These are phyloP conservation scores for Thozetella sp. DNA, from an alignment of 495 filamentous ascomycete genomes.

Conservation along the genomic window DNA sequence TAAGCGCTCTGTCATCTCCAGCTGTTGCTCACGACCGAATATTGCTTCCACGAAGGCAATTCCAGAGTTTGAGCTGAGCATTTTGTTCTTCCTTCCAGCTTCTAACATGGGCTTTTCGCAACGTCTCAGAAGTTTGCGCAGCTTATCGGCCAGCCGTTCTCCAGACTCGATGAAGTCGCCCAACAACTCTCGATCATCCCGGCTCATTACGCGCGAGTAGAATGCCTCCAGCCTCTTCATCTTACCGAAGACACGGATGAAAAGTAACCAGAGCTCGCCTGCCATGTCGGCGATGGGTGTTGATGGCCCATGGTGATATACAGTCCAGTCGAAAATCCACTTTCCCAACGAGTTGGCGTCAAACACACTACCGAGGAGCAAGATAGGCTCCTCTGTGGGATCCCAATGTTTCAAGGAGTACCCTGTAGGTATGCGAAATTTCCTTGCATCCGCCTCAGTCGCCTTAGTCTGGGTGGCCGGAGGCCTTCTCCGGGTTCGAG, in stretches of 20 bases:
- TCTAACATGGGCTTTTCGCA: constrained; percentile 86
- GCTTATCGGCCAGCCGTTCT: constrained; percentile 75
- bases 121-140: constrained; percentile 76
- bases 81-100: constrained; percentile 80
- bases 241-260: constrained; percentile 75
- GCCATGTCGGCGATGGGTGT: constrained; percentile 86
- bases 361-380: constrained; percentile 87
- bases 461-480: constrained; percentile 53
- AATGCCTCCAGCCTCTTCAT: neutral
- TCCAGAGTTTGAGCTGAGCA: too few species aligned
- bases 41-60: constrained; percentile 83
- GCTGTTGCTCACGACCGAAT: constrained; percentile 83
- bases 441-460: constrained; percentile 75
- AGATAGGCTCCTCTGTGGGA: constrained; percentile 79
- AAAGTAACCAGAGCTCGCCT: constrained; percentile 84
- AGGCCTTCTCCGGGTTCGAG: neutral
- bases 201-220: constrained; percentile 71
- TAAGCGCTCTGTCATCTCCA: constrained; percentile 83
- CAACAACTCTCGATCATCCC: constrained; percentile 73
- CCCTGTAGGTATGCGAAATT: constrained; percentile 77
- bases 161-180: constrained; percentile 85
- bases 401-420: constrained; percentile 97
- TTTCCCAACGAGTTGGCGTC: constrained; percentile 91
- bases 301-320: constrained; percentile 79
- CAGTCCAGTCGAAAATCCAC: constrained; percentile 98